Base-by-base conservation (phyloP, 345 rosid genomes). In the Citrus reticulata region DNA sequence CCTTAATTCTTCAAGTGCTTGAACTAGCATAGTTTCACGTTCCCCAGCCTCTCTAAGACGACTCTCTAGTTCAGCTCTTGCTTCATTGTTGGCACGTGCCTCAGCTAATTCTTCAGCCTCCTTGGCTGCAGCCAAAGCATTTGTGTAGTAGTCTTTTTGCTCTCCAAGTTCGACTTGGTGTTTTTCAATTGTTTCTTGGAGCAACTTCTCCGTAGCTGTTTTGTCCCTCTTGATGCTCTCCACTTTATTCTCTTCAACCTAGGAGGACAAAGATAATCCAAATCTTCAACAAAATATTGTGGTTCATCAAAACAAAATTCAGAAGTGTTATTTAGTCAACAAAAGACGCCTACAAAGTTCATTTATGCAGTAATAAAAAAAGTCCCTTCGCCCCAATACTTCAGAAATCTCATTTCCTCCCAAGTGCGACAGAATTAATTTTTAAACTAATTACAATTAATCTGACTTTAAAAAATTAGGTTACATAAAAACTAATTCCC, bases 211-310 rank as follows among this genome's bases (percentile, higher is more conserved):
- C 54, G 98, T 93, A 34, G 97, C 95, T 81, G 92, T 79, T 89
- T 97, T 97, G 83, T 97, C 98, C 88, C 80, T 94, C 89, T 86
- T 94, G 64, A 93, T 88, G 83, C 97, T 92, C 84, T 94, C 98
- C 74, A 90, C 98, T 82, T 94, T 97, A 78, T 88, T 97, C 86
- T 97, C 99, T 87, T 97, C 99, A 73, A 89, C 95, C 99, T 97
- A 83, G 67, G 2, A 80, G 77, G 74, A n/a, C 51, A 66, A 39
- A 64, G 66, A 58, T 37, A 86, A 57, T 39, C 49, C 71, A 77
- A 60, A 68, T 69, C 69, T 46, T 69, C 49, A 57, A 25, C 10
- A 75, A 77, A 78, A 75, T 13, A 35, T 24, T 58, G 22, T 2
- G 24, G 54, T 4, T 35, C 68, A 61, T 77, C 70, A 72, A 58